A percentile compares a stretch with the other conserved stretches of the same genome.
Evolutionary conservation across 2,329 filamentous ascomycete species (phyloP).

Genomic region (Pestalotiopsis sp.): DNA sequence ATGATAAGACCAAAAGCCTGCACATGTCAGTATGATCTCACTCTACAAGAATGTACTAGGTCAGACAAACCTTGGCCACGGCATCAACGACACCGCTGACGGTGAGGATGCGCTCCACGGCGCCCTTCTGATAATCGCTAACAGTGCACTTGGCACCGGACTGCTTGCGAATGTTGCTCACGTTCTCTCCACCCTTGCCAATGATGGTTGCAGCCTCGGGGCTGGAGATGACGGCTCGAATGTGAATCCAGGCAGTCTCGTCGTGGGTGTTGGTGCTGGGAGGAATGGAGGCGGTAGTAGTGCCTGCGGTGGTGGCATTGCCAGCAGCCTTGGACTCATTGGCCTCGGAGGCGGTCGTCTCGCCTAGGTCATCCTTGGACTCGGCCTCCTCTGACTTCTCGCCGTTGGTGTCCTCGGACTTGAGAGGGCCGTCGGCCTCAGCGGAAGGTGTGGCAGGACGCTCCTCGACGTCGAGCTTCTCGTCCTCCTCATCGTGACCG

Average conservation of each 20-base stretch:
- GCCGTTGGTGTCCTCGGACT: constrained; percentile 50
- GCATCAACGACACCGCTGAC: constrained; percentile 97
- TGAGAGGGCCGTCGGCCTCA: constrained; percentile 48
- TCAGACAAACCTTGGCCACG: constrained; percentile 79
- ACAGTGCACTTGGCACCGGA: constrained; percentile 98
- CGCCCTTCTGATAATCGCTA: constrained; percentile 95
- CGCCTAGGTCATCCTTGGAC: constrained; percentile 62
- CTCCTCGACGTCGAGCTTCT: constrained; percentile 45
- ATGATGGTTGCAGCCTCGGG: constrained; percentile 97
- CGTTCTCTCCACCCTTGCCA: constrained; percentile 98
- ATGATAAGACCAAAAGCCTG: constrained; percentile 98
- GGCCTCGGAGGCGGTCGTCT: constrained; percentile 70
- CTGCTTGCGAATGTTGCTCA: constrained; percentile 92
- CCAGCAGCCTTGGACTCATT: constrained; percentile 55
- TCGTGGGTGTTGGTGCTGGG: constrained; percentile 69
- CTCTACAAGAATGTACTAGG: not conserved
- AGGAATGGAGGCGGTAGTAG: constrained; percentile 39
- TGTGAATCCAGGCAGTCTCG: constrained; percentile 95
- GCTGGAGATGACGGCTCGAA: constrained; percentile 95
- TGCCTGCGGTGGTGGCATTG: constrained; percentile 40
- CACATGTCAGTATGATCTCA: constrained; percentile 17
- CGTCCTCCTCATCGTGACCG: constrained; percentile 50
- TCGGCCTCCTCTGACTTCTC: constrained; percentile 43
- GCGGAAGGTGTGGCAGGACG: constrained; percentile 40
- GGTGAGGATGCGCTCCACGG: constrained; percentile 95